Conservation (phyloP, 805 yeast species). For the Helenozyma baotianmanensis region DNA sequence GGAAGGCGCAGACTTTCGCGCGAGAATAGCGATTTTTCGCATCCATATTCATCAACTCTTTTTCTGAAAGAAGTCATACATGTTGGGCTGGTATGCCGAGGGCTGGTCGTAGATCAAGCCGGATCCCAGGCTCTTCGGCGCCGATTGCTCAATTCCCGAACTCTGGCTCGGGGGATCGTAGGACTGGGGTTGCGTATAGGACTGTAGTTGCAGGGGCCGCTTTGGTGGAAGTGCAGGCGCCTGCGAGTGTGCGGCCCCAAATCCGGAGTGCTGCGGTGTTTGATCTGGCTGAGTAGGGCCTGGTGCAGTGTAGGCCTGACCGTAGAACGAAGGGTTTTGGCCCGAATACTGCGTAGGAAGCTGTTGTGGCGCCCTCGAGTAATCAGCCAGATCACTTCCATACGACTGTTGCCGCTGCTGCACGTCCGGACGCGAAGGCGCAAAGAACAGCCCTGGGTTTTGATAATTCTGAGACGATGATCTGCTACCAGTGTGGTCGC, state of each 20-base stretch:
- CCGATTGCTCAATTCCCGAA: constrained; percentile 1
- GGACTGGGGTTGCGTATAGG: background rate
- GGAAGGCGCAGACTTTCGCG: too few species aligned
- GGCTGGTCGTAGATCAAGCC: constrained; percentile 32
- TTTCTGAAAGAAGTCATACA: constrained; percentile 36
- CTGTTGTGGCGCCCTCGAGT: too few species aligned
- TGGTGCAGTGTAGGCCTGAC: background rate
- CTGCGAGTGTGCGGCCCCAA: background rate
- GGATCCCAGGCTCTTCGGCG: constrained; percentile 3
- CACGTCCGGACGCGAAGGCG: background rate
- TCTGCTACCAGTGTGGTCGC: constrained; percentile 4
- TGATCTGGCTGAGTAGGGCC: background rate
- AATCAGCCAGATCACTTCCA: too few species aligned
- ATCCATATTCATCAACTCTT: constrained; percentile 1
- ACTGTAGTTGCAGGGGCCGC: constrained; percentile 14
- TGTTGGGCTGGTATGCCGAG: constrained; percentile 43
- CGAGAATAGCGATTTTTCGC: too few species aligned
- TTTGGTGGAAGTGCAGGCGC: constrained; percentile 19
- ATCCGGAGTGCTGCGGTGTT: background rate
- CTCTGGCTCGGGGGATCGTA: background rate
- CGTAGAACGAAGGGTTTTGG: too few species aligned
- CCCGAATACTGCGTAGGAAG: too few species aligned
- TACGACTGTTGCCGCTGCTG: too few species aligned
- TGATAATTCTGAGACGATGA: constrained; percentile 1
- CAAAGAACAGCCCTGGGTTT: background rate